Evolutionary conservation across 495 filamentous ascomycete species (phyloP).

Genomic region (Aspergillus mulundensis): DNA sequence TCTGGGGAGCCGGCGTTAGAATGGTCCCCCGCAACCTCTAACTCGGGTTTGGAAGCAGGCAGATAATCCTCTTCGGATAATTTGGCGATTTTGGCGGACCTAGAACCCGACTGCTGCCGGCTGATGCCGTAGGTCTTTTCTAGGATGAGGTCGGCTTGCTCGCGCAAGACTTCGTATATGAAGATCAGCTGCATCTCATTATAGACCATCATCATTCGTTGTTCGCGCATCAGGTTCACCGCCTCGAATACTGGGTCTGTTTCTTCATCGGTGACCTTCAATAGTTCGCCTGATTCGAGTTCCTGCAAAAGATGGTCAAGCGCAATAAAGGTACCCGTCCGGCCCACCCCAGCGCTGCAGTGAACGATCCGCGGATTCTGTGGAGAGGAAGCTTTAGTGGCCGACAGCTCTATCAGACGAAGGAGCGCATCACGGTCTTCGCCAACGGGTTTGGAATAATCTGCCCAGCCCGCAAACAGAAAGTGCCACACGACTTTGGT

Average conservation of each 20-base stretch:
- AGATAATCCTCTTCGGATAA: conserved; percentile 31
- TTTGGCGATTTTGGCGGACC: conserved; percentile 42
- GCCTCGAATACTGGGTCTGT: conserved; percentile 64
- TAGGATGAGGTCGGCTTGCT: conserved; percentile 59
- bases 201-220: conserved; percentile 96
- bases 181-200: conserved; percentile 81
- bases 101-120: conserved; percentile 27
- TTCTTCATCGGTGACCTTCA: conserved; percentile 36
- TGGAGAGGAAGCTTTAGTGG: conserved; percentile 60
- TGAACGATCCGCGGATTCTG: conserved; percentile 84
- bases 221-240: conserved; percentile 79
- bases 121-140: conserved; percentile 26
- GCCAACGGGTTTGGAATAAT: conserved; percentile 82
- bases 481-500: conserved; percentile 82
- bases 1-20: conserved; percentile 27
- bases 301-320: conserved; percentile 85
- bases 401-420: conserved; percentile 70
- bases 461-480: conserved; percentile 89
- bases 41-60: conserved; percentile 36
- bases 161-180: conserved; percentile 80
- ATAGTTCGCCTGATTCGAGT: conserved; percentile 68
- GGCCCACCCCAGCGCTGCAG: conserved; percentile 90
- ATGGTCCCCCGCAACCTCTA: conserved; percentile 31
- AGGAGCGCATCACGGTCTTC: conserved; percentile 76
- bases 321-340: conserved; percentile 92